Percentiles rank a stretch among this genome's conserved stretches.
phyloP scores from a whole-genome alignment of 129 eudicot genomes.

The Escallonia herrerae region DNA sequence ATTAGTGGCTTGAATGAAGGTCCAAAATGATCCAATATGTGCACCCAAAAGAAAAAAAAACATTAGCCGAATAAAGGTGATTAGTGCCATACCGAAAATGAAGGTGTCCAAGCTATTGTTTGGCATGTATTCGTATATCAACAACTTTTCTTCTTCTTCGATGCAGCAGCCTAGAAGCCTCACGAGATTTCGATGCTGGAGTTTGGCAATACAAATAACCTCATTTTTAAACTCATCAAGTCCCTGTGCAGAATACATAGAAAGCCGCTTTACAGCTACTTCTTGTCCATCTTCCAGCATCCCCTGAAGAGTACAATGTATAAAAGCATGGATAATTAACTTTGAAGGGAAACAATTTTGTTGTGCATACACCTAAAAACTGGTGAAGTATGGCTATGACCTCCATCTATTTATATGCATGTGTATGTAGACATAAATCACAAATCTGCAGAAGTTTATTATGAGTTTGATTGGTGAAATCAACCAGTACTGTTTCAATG shows the following conservation, averaged over 20 bases:
- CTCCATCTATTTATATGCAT: no score
- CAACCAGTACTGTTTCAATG: no score
- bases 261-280: constrained; percentile 3
- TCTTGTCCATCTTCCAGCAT: not conserved
- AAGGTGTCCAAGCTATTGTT: constrained; percentile 2
- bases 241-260: not conserved
- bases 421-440: no score
- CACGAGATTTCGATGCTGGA: constrained; percentile 5
- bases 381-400: no score
- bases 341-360: not conserved
- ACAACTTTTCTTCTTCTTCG: not conserved
- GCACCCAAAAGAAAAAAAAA: not conserved
- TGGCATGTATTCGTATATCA: not conserved
- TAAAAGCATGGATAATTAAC: not conserved
- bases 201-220: not conserved
- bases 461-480: no score
- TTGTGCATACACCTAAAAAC: no score
- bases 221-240: not conserved
- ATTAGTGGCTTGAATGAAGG: not conserved
- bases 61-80: not conserved
- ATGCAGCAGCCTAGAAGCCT: constrained; percentile 1
- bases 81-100: not conserved
- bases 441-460: no score
- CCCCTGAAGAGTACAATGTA: not conserved
- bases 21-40: not conserved